Conservation (phyloP, 2,329 filamentous ascomycete genomes). For the Cladorrhinum sp. region DNA sequence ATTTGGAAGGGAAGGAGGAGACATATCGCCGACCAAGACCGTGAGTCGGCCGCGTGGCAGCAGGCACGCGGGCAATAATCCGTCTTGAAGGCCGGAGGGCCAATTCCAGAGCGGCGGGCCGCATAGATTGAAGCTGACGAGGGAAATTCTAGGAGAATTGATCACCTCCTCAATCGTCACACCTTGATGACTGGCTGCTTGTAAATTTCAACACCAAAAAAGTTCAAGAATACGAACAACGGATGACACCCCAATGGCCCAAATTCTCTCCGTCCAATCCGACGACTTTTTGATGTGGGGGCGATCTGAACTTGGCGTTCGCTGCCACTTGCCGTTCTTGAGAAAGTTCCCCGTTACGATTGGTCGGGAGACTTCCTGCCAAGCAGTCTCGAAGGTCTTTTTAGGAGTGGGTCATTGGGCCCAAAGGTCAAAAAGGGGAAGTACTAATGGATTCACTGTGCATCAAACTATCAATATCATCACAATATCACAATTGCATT, state of each 20-base stretch:
- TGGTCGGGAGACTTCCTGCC: slow-evolving; percentile 1
- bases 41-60: slow-evolving; percentile 14
- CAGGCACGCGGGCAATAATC: slow-evolving; percentile 2
- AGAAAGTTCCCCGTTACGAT: not conserved
- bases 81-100: slow-evolving; percentile 18
- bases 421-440: not conserved
- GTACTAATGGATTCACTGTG: not conserved
- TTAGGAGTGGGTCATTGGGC: not conserved
- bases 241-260: not conserved
- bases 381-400: not conserved
- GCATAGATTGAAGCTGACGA: slow-evolving; percentile 14
- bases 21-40: slow-evolving; percentile 13
- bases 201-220: not conserved
- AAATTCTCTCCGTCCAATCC: not conserved
- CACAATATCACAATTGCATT: not conserved
- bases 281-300: not conserved
- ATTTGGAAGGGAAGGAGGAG: slow-evolving; percentile 23
- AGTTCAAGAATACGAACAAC: not conserved
- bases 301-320: not conserved
- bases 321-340: slow-evolving; percentile 13
- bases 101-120: slow-evolving; percentile 14
- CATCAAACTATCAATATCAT: not conserved
- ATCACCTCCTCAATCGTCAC: not conserved
- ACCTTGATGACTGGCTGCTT: not conserved
- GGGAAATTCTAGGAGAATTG: not conserved